Base-by-base conservation (phyloP, 768 basidiomycete genomes). In the Filobasidium floriforme region DNA sequence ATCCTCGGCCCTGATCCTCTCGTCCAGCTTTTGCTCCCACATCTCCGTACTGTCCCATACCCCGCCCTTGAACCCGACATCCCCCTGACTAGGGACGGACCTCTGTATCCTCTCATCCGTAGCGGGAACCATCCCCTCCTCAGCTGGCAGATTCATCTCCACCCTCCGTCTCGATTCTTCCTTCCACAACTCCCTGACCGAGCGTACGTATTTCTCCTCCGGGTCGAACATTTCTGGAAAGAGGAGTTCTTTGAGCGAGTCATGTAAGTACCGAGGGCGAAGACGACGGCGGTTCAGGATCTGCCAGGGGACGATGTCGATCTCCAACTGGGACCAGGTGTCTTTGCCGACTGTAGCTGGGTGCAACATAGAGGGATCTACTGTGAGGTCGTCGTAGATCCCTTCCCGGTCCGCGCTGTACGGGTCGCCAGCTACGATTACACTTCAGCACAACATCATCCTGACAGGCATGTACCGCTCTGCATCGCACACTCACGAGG, bases 181-280 rank as follows among this genome's bases (percentile, higher is more conserved):
- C 60, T 93, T 90, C 94, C 94, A 99, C 1, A 98, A 82, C 79
- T 97, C 94, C 68, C 89, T 86, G 55, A 98, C 89, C 72, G 90
- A 87, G 49, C 87, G 81, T 7, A 99, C 88, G 29, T 94, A 83
- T 52, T 89, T 90, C 70, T 89, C 89, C 12, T 77, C 70, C 5
- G 70, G 70, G 41, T 75, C 82, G 69, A 63, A 85, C 75, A 18
- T 83, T 71, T 49, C 80, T 72, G 22, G 84, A 79, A 40, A 82
- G 78, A 63, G 71, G 49, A 87, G 85, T 66, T 92, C 89, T 29
- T 76, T 69, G 52, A 87, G 80, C 66, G 84, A 83, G 73, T 90
- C 85, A 68, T 88, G 87, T 55, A 87, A 81, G 68, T 85, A 82
- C 46, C 92, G 86, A 1, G 87, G 80, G 26, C 79, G 72, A 59